phyloP scores from a whole-genome alignment of 2,329 filamentous ascomycete species.

The Lasiodiplodia citricola region DNA sequence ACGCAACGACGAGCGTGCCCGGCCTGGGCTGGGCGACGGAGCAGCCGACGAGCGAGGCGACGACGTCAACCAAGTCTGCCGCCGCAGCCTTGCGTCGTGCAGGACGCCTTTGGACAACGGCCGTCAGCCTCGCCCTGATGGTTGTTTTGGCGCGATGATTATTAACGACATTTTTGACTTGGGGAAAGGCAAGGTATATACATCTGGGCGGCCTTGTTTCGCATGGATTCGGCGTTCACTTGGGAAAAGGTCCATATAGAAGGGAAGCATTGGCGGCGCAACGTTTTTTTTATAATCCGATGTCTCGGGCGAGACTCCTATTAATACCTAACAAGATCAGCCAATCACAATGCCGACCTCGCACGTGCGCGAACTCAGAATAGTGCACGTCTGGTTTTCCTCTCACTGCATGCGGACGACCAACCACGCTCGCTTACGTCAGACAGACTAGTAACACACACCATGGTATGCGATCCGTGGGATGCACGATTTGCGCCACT shows the following conservation, averaged over 20 bases:
- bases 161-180: background rate
- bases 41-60: background rate
- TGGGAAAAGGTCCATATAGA: background rate
- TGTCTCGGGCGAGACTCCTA: background rate
- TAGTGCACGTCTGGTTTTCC: too few species aligned
- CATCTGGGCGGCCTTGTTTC: background rate
- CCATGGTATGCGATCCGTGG: too few species aligned
- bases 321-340: background rate
- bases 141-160: background rate
- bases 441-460: too few species aligned
- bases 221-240: background rate
- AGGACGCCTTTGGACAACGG: background rate
- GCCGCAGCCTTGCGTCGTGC: background rate
- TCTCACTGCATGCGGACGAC: background rate
- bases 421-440: too few species aligned
- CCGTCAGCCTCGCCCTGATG: background rate
- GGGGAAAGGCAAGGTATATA: background rate
- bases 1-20: background rate
- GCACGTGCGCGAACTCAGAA: background rate
- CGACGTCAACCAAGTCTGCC: background rate
- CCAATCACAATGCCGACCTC: background rate
- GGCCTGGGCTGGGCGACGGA: background rate
- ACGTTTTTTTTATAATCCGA: background rate
- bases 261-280: background rate
- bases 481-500: too few species aligned